Evolutionary conservation across 371 early-diverging fungal genomes (phyloP).

Genomic region (Lichtheimia ramosa): DNA sequence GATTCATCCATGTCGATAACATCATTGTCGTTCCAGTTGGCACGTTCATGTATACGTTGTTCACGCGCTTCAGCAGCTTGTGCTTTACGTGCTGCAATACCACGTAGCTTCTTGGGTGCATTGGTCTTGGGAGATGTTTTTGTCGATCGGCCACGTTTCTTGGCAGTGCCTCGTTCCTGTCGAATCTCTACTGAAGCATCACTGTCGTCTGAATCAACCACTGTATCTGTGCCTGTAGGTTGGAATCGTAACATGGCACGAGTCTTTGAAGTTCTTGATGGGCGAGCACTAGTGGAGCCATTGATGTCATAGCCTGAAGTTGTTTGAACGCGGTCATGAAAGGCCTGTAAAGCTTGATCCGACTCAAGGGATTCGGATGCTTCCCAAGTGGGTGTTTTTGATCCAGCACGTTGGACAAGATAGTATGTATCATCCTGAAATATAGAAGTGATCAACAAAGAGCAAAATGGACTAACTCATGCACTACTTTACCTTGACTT

Average conservation of each 20-base stretch:
- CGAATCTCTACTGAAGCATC: neutral
- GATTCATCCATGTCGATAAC: conserved; percentile 6
- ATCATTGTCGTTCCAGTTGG: neutral
- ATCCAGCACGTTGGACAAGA: conserved; percentile 21
- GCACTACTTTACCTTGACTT: neutral
- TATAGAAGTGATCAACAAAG: neutral
- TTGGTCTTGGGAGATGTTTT: neutral
- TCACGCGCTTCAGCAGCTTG: conserved; percentile 13
- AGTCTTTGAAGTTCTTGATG: conserved; percentile 26
- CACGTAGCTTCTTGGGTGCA: conserved; percentile 14
- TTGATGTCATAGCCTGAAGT: conserved; percentile 19
- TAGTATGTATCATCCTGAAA: conserved; percentile 18
- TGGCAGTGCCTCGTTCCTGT: neutral
- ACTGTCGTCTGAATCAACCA: conserved; percentile 4
- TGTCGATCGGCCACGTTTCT: conserved; percentile 14
- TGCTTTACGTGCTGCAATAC: conserved; percentile 11
- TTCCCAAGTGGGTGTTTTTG: conserved; percentile 20
- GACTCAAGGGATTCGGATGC: conserved; percentile 1
- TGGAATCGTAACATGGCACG: conserved; percentile 34
- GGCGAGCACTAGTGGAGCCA: conserved; percentile 1
- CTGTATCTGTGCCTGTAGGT: neutral
- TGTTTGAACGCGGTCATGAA: conserved; percentile 15
- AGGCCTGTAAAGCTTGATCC: conserved; percentile 11
- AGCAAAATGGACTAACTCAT: neutral
- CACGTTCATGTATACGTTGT: conserved; percentile 20